These are phyloP conservation scores for Gonium pectorale DNA, from an alignment of 139 green algal species.

Conservation along the genomic window DNA sequence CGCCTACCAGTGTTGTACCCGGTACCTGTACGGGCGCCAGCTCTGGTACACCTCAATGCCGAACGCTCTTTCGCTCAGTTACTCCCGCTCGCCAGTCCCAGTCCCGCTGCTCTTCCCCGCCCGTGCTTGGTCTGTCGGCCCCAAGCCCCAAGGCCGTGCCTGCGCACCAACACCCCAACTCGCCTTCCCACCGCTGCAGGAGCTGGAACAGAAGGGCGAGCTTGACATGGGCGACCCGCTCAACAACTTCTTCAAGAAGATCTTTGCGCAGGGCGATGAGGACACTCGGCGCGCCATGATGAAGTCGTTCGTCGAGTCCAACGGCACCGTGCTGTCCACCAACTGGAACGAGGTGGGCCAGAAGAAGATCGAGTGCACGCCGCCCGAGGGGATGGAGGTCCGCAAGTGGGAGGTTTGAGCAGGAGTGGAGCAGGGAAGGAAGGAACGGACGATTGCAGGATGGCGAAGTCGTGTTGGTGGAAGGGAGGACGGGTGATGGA, in stretches of 20 bases:
- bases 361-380: constrained; percentile 77
- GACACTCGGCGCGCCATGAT: constrained; percentile 93
- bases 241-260: constrained; percentile 77
- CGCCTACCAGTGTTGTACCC: too few relatives aligned
- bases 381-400: constrained; percentile 77
- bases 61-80: too few relatives aligned
- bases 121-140: too few relatives aligned
- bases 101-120: too few relatives aligned
- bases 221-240: constrained; percentile 69
- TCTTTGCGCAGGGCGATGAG: constrained; percentile 65
- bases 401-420: constrained; percentile 68
- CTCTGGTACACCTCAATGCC: too few relatives aligned
- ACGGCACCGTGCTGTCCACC: constrained; percentile 94
- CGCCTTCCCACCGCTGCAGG: constrained; percentile 5
- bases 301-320: constrained; percentile 91
- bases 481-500: too few relatives aligned
- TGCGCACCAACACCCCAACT: too few relatives aligned
- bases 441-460: background rate
- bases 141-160: too few relatives aligned
- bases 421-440: background rate
- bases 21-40: too few relatives aligned
- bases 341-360: constrained; percentile 96
- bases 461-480: too few relatives aligned
- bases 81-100: too few relatives aligned
- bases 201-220: constrained; percentile 72